These are phyloP conservation scores for Pseudopithomyces maydicus DNA, from an alignment of 2,329 filamentous ascomycete genomes.

Conservation along the genomic window DNA sequence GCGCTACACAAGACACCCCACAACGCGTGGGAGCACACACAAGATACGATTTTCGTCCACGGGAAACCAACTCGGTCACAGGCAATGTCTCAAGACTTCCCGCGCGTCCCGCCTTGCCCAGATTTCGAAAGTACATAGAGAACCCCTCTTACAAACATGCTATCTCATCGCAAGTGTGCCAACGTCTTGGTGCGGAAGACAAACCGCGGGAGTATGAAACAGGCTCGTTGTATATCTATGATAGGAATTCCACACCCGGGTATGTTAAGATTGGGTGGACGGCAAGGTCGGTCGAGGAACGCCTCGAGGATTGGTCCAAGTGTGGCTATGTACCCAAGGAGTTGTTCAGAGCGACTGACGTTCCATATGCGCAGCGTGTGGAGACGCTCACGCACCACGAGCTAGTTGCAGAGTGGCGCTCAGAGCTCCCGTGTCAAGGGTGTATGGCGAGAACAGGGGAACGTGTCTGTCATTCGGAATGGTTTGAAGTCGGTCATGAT, in stretches of 20 bases:
- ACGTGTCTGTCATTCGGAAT: slow-evolving; percentile 5
- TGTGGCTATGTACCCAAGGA: slow-evolving; percentile 8
- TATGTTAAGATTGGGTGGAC: slow-evolving; percentile 18
- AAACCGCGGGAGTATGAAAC: slow-evolving; percentile 7
- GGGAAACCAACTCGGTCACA: too few species aligned
- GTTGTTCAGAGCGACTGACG: slow-evolving; percentile 3
- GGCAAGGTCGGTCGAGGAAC: slow-evolving; percentile 4
- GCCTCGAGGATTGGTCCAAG: slow-evolving; percentile 11
- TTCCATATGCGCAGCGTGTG: slow-evolving; percentile 14
- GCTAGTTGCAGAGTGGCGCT: slow-evolving; percentile 15
- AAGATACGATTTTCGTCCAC: slow-evolving; percentile 11
- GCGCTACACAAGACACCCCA: background rate
- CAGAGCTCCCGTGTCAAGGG: slow-evolving; percentile 7
- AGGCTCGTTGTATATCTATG: slow-evolving; percentile 13
- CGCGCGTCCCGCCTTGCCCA: too few species aligned
- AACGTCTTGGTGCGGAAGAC: background rate
- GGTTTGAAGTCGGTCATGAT: slow-evolving; percentile 5
- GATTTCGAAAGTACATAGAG: background rate
- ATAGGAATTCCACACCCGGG: slow-evolving; percentile 8
- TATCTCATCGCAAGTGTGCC: slow-evolving; percentile 7
- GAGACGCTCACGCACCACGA: slow-evolving; percentile 18
- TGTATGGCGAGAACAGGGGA: background rate
- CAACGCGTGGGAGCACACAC: background rate
- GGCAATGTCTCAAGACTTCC: too few species aligned
- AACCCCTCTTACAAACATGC: slow-evolving; percentile 5